Evolutionary conservation across 2,329 filamentous ascomycete species (phyloP), one percentile per base, ranked within the genome.

Genomic region (Aureobasidium mangrovei): DNA sequence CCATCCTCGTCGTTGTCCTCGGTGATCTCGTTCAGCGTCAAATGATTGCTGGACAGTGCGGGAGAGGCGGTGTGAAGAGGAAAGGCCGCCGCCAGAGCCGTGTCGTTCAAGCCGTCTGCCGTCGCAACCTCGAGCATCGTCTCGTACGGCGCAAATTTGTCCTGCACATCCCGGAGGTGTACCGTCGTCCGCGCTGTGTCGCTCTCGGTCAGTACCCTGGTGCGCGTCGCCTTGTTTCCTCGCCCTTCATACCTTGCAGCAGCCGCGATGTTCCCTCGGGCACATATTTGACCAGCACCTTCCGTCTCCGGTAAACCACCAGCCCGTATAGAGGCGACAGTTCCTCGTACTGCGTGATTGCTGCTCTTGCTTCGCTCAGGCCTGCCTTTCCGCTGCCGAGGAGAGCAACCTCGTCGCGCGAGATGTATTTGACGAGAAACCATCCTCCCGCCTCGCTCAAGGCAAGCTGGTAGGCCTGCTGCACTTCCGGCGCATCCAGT

Each of bases 361-460:
- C 80, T 64, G 83, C 83, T 65, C 90, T 85, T 60, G 93, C 83
- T 68, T 97, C 93, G 57, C 83, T 79, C 56, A 95, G 84, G 59
- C 93, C 91, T 61, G 88, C 87, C 61, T 77, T 85, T 47, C 93
- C 93, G 61, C 80, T 82, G 57, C 78, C 81, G 56, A 93, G 76
- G 55, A 98, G 72, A 60, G 88, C 84, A 58, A 98, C 79, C 62
- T 91, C 88, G 75, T 98, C 93, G 70, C 93, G 85, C 58, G 85
- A 85, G 59, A 82, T 78, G 72, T 98, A 98, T 69, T 91, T 91
- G 63, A 98, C 82, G 59, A 97, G 81, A 65, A 98, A 93, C 93
- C 93, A 98, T 85, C 90, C 91, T 75, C 90, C 91, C 56, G 88
- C 82, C 72, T 97, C 93, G 57, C 81, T 80, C 63, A 84, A 76